Evolutionary conservation across 805 yeast species (phyloP).

Genomic region (Wickerhamomyces subpelliculosus): DNA sequence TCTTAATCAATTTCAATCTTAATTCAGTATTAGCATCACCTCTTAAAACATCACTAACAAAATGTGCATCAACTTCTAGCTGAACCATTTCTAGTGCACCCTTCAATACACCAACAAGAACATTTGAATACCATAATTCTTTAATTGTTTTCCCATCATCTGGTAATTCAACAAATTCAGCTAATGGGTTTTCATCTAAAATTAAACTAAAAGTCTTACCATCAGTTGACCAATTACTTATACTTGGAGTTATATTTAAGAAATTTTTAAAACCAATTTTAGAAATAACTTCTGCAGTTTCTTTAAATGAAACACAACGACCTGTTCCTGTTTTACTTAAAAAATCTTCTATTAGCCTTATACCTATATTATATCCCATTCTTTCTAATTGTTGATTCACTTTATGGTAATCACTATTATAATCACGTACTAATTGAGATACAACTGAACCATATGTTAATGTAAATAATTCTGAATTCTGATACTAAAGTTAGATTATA

Average conservation of each 20-base stretch:
- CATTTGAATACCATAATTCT: conserved; percentile 89
- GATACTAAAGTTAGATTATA: neutral
- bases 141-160: conserved; percentile 61
- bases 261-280: conserved; percentile 90
- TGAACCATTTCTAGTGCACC: conserved; percentile 97
- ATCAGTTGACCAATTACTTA: conserved; percentile 72
- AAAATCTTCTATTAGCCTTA: conserved; percentile 87
- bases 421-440: conserved; percentile 82
- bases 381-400: conserved; percentile 80
- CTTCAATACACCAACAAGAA: conserved; percentile 80
- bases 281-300: conserved; percentile 80
- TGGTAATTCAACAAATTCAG: conserved; percentile 93
- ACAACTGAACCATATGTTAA: conserved; percentile 92
- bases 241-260: conserved; percentile 70
- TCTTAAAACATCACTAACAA: conserved; percentile 71
- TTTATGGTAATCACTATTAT: conserved; percentile 61
- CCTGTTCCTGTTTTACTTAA: conserved; percentile 82
- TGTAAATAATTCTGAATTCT: conserved; percentile 91
- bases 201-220: conserved; percentile 67
- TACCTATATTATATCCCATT: conserved; percentile 95
- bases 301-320: conserved; percentile 72
- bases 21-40: conserved; percentile 83
- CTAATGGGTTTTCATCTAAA: conserved; percentile 80
- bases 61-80: conserved; percentile 76
- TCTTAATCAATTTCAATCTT: conserved; percentile 58